These are phyloP conservation scores for Senna tora DNA, from an alignment of 306 rosid genomes.

Conservation along the genomic window DNA sequence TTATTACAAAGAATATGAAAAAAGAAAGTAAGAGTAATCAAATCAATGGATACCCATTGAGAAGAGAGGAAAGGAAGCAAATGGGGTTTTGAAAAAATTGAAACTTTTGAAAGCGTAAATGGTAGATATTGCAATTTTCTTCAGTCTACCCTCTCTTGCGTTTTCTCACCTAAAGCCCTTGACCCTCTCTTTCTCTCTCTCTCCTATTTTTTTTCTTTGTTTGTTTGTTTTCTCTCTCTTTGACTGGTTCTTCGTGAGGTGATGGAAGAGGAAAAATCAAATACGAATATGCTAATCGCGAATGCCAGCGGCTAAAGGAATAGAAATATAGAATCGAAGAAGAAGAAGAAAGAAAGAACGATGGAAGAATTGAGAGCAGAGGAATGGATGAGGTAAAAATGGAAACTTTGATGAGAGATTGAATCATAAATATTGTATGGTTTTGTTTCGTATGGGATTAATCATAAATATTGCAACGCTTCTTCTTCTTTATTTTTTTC, in stretches of 20 bases:
- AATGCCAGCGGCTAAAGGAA: slow-evolving; percentile 33
- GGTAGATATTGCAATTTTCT: slow-evolving; percentile 42
- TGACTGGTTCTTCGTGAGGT: slow-evolving; percentile 38
- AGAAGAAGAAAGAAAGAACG: too few species aligned
- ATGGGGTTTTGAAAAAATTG: slow-evolving; percentile 26
- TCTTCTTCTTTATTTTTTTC: too few species aligned
- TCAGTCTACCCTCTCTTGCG: slow-evolving; percentile 4
- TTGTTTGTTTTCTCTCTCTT: slow-evolving; percentile 30
- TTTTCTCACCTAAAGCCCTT: slow-evolving; percentile 73
- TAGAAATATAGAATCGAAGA: too few species aligned
- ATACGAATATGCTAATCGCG: slow-evolving; percentile 38
- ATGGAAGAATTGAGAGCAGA: neutral
- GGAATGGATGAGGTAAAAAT: neutral
- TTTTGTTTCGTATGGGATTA: neutral
- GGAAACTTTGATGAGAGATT: neutral
- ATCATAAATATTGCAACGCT: neutral
- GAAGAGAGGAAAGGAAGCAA: slow-evolving; percentile 30
- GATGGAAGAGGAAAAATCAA: slow-evolving; percentile 47
- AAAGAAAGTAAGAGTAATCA: slow-evolving; percentile 8
- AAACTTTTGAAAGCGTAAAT: slow-evolving; percentile 31
- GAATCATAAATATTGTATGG: too few species aligned
- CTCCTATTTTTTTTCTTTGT: too few species aligned
- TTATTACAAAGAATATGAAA: slow-evolving; percentile 9
- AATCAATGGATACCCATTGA: slow-evolving; percentile 48
- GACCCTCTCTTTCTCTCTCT: slow-evolving; percentile 53